Base-by-base conservation (phyloP, 2,329 filamentous ascomycete species). In the Gaeumannomyces tritici region DNA sequence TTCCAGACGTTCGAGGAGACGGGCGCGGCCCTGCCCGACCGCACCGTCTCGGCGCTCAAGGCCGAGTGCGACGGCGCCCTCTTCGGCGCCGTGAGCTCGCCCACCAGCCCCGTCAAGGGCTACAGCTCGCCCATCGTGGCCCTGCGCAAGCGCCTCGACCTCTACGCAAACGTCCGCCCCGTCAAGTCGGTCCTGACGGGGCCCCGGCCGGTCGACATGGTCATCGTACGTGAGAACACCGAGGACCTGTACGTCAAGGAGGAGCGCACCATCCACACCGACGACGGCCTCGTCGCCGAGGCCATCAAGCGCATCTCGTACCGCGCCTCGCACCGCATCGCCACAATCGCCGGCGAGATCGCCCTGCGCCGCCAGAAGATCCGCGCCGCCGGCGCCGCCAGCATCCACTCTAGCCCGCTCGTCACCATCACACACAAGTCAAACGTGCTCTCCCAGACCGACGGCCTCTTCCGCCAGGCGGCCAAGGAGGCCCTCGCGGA, bases 371-470 rank as follows among this genome's bases (percentile, higher is more conserved):
- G 95, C 67, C 90, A 96, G 73, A 88, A 89, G 73, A 87, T 96
- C 69, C 86, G 93, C 65, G 82, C 87, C 54, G 74, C 77, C 15
- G 79, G 80, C 57, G 71, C 73, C 18, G 70, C 78, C 29, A 85
- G 83, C 73, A 87, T 89, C 66, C 89, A 92, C 77, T 76, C 77
- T 61, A 73, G 78, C 57, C 87, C 92, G 31, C 83, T 93, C 70
- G 93, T 99, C 64, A 99, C 95, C 64, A 91, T 99, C 74, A 98
- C 95, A 60, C 95, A 99, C 84, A 99, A 99, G 82, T 93, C 89
- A 75, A 99, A 99, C 78, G 95, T 99, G 27, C 84, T 99, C 31
- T 92, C 89, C 56, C 93, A 98, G 76, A 98, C 95, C 21, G 95
- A 99, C 76, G 95, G 95, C 35, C 85, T 99, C 59, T 99, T 99